A percentile compares a stretch with the other conserved stretches of the same genome.
Conservation (phyloP, 164 flowering plant genomes). For the Saururus chinensis region DNA sequence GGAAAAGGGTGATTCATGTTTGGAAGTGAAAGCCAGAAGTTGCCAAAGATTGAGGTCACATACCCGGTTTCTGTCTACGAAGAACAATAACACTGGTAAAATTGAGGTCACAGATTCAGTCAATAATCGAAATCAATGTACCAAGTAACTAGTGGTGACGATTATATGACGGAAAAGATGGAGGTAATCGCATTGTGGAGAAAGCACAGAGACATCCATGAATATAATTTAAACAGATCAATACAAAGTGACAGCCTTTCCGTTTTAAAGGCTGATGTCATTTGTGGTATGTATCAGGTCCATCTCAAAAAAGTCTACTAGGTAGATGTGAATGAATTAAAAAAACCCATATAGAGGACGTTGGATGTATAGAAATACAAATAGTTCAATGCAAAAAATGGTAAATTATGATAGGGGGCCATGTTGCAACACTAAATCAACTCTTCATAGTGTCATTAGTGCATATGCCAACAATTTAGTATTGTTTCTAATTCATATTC, state of each 20-base stretch:
- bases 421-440: not conserved
- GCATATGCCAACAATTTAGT: no score
- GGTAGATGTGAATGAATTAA: not conserved
- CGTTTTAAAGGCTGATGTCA: not conserved
- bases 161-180: no score
- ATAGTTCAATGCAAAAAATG: not conserved
- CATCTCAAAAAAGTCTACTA: not conserved
- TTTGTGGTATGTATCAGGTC: not conserved
- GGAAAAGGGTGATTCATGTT: no score
- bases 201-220: not conserved
- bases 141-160: not conserved
- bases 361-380: no score
- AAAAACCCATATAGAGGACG: no score
- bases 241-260: not conserved
- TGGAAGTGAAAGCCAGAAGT: no score
- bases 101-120: not conserved
- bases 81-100: no score
- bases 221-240: no score
- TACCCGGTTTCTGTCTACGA: no score
- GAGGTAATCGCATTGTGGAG: not conserved
- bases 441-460: no score
- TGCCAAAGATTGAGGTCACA: no score
- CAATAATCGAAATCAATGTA: not conserved
- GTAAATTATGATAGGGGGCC: not conserved
- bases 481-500: no score